Conservation (phyloP, 108 stramenopile genomes). For the Conticribra weissflogii region DNA sequence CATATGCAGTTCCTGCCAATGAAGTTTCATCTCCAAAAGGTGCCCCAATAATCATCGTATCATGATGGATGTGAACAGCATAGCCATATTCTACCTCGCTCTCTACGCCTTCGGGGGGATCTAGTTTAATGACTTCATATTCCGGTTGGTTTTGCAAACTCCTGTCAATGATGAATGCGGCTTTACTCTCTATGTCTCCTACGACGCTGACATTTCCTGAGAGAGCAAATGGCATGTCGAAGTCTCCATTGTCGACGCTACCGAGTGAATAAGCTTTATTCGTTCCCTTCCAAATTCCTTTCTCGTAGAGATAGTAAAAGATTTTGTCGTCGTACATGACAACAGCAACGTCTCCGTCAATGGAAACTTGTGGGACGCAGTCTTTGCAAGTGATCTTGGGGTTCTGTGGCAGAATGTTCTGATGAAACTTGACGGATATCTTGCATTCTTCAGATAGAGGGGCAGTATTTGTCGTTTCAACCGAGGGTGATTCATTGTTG, state of each 20-base stretch:
- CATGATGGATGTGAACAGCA: background rate
- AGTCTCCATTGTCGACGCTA: background rate
- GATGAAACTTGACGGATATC: background rate
- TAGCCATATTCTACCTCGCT: background rate
- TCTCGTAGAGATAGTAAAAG: background rate
- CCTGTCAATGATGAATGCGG: background rate
- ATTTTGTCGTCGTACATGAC: background rate
- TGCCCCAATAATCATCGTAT: background rate
- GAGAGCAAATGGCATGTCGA: background rate
- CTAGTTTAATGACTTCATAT: background rate
- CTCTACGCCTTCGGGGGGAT: background rate
- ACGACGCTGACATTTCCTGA: background rate
- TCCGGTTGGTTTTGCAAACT: background rate
- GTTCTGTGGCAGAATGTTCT: background rate
- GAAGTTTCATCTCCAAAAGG: background rate
- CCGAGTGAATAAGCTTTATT: background rate
- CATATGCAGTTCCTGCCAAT: background rate
- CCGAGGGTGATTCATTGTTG: no score
- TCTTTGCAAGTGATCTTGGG: background rate
- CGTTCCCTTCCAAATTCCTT: background rate
- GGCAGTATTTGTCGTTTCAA: background rate
- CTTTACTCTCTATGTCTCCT: background rate
- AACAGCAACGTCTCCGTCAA: background rate
- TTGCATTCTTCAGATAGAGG: background rate
- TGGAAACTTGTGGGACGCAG: background rate